Evolutionary conservation across 306 rosid genomes (phyloP).

Genomic region (Medicago lupulina): DNA sequence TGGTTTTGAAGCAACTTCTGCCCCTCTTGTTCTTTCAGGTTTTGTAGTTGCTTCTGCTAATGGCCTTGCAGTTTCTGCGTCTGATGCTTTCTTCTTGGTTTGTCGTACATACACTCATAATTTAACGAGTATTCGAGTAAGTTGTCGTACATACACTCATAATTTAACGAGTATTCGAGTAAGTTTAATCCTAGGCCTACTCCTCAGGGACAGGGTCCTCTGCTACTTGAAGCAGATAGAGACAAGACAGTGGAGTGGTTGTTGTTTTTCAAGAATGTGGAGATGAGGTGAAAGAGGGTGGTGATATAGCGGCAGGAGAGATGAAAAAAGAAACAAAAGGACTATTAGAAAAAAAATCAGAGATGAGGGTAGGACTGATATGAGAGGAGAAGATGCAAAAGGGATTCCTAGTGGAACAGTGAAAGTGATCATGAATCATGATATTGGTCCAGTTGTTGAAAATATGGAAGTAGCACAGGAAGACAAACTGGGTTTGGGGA

Average conservation of each 20-base stretch:
- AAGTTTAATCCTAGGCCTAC: neutral
- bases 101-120: neutral
- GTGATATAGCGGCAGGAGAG: conserved; percentile 43
- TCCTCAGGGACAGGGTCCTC: neutral
- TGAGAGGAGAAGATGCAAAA: conserved; percentile 22
- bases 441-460: conserved; percentile 22
- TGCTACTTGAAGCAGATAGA: neutral
- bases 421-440: conserved; percentile 5
- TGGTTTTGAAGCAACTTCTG: neutral
- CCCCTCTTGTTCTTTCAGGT: neutral
- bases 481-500: neutral
- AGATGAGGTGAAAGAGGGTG: conserved; percentile 42
- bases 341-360: conserved; percentile 48
- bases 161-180: too few relatives aligned
- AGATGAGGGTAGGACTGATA: conserved; percentile 55
- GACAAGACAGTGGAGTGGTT: too few relatives aligned
- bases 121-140: too few relatives aligned
- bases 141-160: neutral
- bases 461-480: conserved; percentile 3
- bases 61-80: neutral
- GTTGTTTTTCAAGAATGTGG: conserved; percentile 42
- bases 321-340: conserved; percentile 51
- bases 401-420: conserved; percentile 10
- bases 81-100: neutral
- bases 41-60: neutral